Conservation (phyloP, 176 grass and related monocot species). For the Lolium multiflorum region DNA sequence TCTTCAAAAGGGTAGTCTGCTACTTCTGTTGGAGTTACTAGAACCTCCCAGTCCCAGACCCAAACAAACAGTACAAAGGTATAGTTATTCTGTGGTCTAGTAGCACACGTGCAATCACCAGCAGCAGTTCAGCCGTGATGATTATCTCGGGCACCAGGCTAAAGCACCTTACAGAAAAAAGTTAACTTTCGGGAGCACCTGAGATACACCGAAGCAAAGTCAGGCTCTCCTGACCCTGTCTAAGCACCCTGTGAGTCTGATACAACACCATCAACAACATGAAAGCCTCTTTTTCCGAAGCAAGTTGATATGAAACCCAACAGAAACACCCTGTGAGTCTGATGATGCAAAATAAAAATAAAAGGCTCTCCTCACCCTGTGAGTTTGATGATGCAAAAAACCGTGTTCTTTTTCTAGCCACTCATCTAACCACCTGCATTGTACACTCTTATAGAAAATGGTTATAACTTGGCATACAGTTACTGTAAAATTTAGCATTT, state of each 20-base stretch:
- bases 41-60: not conserved
- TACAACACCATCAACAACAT: no score
- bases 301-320: no score
- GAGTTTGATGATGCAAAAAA: not conserved
- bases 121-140: not conserved
- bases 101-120: not conserved
- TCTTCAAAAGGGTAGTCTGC: not conserved
- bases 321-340: not conserved
- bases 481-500: constrained; percentile 24
- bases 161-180: not conserved
- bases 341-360: not conserved
- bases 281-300: no score
- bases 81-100: not conserved
- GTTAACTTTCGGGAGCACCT: not conserved
- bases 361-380: not conserved
- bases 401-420: not conserved
- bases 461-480: not conserved
- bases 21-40: not conserved
- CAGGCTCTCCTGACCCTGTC: no score
- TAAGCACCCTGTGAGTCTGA: no score
- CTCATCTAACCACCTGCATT: not conserved
- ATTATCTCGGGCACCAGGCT: not conserved
- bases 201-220: no score
- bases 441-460: not conserved
- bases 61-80: not conserved